Conservation (phyloP, 108 stramenopile genomes). For the Cyclostephanos tholiformis region DNA sequence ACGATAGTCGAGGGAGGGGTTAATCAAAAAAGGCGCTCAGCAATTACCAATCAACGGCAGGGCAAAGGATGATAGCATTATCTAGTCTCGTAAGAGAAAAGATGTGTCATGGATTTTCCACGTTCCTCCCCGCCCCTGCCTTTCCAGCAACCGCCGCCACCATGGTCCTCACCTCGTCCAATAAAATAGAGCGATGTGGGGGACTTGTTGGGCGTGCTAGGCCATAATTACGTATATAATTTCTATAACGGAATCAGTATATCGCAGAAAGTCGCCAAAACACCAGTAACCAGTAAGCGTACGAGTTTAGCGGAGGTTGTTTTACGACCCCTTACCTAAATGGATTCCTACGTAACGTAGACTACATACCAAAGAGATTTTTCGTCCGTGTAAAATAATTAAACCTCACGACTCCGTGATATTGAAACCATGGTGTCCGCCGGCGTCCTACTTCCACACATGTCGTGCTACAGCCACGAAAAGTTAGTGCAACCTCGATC, state of each 20-base stretch:
- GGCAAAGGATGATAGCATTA: not conserved
- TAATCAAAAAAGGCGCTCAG: not conserved
- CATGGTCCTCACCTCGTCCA: conserved; percentile 24
- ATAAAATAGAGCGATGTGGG: no score
- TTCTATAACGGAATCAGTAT: not conserved
- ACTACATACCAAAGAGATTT: no score
- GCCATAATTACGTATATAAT: conserved; percentile 6
- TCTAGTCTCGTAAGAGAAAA: not conserved
- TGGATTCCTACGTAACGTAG: no score
- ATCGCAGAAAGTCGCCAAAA: not conserved
- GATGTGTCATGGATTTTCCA: not conserved
- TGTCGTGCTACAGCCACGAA: no score
- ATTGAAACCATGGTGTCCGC: no score
- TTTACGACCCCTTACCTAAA: no score
- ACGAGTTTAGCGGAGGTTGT: not conserved
- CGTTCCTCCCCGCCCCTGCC: not conserved
- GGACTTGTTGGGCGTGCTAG: no score
- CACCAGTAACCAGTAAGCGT: conserved; percentile 3
- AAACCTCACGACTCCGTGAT: no score
- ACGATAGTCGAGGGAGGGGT: not conserved
- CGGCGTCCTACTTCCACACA: no score
- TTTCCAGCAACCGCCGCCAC: conserved; percentile 6
- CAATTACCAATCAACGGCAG: not conserved
- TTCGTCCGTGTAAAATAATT: no score
- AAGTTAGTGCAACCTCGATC: no score